These are phyloP conservation scores for Fusarium redolens DNA, from an alignment of 2,329 filamentous ascomycete genomes.

Conservation along the genomic window DNA sequence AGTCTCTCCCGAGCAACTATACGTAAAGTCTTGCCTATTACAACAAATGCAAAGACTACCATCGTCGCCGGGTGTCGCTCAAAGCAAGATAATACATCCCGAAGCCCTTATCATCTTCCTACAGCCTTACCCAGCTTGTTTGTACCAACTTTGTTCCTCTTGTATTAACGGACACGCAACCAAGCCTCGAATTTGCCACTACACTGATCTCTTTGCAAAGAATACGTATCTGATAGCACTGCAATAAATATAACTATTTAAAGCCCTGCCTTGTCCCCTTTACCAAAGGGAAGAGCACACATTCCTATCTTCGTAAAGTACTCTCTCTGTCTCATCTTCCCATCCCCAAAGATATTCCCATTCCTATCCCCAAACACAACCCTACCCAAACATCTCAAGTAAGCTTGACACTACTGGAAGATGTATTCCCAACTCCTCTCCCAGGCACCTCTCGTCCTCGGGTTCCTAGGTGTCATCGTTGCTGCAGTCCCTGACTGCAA, in stretches of 20 bases:
- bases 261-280: background rate
- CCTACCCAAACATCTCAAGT: rapidly evolving
- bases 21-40: rapidly evolving
- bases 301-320: background rate
- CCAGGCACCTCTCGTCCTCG: background rate
- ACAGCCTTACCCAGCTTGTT: too few species aligned
- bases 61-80: rapidly evolving
- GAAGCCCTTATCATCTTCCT: background rate
- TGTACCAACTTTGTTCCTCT: rapidly evolving
- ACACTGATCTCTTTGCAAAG: rapidly evolving
- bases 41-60: background rate
- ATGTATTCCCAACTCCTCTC: background rate
- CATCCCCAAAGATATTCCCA: background rate
- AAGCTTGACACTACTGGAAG: rapidly evolving
- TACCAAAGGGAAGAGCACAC: rapidly evolving
- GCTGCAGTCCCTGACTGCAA: background rate
- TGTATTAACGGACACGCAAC: background rate
- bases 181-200: background rate
- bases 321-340: background rate
- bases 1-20: background rate
- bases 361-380: background rate
- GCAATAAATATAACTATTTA: background rate
- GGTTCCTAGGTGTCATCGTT: background rate
- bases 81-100: background rate
- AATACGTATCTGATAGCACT: background rate